Conservation (phyloP, 352 stramenopile species). For the Pythium brachiatum region DNA sequence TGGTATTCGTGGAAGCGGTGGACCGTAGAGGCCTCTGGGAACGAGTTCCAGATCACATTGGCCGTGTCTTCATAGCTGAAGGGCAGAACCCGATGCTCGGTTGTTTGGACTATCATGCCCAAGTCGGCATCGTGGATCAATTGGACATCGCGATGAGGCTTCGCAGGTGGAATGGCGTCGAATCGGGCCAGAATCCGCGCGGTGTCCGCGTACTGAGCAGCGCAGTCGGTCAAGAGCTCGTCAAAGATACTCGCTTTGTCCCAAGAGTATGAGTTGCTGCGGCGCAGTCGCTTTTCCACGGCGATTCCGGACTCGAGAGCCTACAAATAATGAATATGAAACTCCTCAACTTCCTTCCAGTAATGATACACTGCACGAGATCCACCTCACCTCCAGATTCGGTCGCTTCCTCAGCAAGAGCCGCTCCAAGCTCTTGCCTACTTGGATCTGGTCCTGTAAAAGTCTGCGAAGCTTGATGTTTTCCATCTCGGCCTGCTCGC, state of each 20-base stretch:
- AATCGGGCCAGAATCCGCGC: not conserved
- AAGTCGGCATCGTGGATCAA: conserved; percentile 5
- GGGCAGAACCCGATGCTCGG: conserved; percentile 8
- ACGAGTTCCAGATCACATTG: conserved; percentile 2
- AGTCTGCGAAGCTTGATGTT: conserved; percentile 13
- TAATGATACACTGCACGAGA: not conserved
- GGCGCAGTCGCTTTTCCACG: not conserved
- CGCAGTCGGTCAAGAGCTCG: not conserved
- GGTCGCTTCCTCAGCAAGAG: conserved; percentile 13
- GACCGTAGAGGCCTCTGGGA: not conserved
- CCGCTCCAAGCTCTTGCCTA: conserved; percentile 18
- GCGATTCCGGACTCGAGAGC: not conserved
- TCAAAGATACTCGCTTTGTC: not conserved
- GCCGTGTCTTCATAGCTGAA: conserved; percentile 11
- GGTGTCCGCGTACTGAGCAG: not conserved
- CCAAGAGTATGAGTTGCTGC: not conserved
- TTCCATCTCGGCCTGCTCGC: conserved; percentile 10
- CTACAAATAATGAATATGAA: not conserved
- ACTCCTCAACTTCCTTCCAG: not conserved
- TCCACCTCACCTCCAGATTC: conserved; percentile 9
- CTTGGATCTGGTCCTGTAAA: conserved; percentile 20
- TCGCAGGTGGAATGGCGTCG: not conserved
- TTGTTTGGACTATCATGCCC: conserved; percentile 5
- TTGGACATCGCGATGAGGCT: not conserved
- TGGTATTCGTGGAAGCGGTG: not conserved